phyloP scores from a whole-genome alignment of 306 rosid genomes.

The Inga laurina region DNA sequence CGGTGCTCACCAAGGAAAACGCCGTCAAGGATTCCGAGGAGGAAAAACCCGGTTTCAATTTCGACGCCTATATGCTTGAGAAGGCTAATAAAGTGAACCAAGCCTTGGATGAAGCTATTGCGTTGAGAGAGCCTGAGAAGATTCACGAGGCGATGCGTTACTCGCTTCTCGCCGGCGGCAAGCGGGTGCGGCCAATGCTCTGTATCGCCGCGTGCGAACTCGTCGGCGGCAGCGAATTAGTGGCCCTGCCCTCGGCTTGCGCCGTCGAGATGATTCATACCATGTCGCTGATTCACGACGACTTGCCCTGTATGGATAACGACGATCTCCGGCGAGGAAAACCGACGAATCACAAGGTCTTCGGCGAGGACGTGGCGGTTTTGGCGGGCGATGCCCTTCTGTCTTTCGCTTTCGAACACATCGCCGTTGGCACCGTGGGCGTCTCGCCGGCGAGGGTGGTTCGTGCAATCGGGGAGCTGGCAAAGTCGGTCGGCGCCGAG shows the following conservation, averaged over 20 bases:
- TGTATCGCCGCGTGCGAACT: constrained; percentile 83
- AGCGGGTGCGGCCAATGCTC: constrained; percentile 72
- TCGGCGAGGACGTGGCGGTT: constrained; percentile 83
- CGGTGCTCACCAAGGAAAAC: constrained; percentile 57
- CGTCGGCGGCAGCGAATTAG: constrained; percentile 62
- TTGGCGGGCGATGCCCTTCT: constrained; percentile 80
- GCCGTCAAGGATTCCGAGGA: constrained; percentile 30
- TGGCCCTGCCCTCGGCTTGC: constrained; percentile 80
- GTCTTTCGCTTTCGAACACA: constrained; percentile 73
- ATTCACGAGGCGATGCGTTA: constrained; percentile 84
- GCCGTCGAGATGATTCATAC: constrained; percentile 91
- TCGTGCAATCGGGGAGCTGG: constrained; percentile 63
- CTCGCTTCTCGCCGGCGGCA: constrained; percentile 89
- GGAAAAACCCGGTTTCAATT: constrained; percentile 48
- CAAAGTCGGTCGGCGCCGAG: constrained; percentile 64
- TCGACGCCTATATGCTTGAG: constrained; percentile 55
- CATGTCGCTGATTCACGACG: constrained; percentile 92
- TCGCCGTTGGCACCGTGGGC: constrained; percentile 54
- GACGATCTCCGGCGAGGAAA: constrained; percentile 89
- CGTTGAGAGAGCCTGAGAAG: constrained; percentile 50
- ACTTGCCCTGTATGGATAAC: constrained; percentile 87
- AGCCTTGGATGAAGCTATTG: constrained; percentile 62
- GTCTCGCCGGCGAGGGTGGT: constrained; percentile 49
- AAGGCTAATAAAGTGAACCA: constrained; percentile 55
- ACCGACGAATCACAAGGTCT: constrained; percentile 81